A percentile compares a stretch with the other conserved stretches of the same genome.
phyloP scores from a whole-genome alignment of 2,329 filamentous ascomycete species.

The Aspergillus chevalieri region DNA sequence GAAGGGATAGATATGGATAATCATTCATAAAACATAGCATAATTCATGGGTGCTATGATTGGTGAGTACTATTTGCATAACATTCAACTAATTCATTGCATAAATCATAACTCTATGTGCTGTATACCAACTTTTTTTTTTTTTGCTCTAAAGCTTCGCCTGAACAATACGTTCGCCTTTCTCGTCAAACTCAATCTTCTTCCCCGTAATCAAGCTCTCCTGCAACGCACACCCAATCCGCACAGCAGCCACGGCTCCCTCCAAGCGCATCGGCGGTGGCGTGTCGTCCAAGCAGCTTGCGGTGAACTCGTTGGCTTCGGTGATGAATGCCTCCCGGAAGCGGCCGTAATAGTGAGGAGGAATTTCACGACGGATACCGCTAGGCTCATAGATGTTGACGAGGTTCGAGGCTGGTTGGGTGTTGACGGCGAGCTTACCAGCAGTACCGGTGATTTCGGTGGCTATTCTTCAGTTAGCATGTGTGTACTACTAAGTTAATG shows the following conservation, averaged over 20 bases:
- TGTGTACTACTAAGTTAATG: not conserved
- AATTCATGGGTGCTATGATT: too few species aligned
- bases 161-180: slow-evolving; percentile 40
- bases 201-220: slow-evolving; percentile 36
- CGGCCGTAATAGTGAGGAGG: slow-evolving; percentile 56
- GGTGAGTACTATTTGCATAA: not conserved
- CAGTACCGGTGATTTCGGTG: slow-evolving; percentile 60
- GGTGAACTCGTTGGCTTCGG: slow-evolving; percentile 58
- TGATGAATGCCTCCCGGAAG: slow-evolving; percentile 57
- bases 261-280: slow-evolving; percentile 49
- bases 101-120: not conserved
- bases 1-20: too few species aligned
- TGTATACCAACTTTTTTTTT: not conserved
- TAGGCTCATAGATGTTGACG: slow-evolving; percentile 49
- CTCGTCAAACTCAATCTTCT: slow-evolving; percentile 40
- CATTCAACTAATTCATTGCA: not conserved
- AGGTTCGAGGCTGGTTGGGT: slow-evolving; percentile 50
- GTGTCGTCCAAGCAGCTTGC: slow-evolving; percentile 51
- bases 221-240: slow-evolving; percentile 55
- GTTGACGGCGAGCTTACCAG: slow-evolving; percentile 57
- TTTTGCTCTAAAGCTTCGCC: slow-evolving; percentile 29
- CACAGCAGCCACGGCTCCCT: slow-evolving; percentile 50
- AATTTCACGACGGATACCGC: slow-evolving; percentile 52
- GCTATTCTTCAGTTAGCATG: not conserved
- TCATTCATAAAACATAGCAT: too few species aligned